phyloP scores from a whole-genome alignment of 169 alveolate genomes.

The Plasmodium blacklocki region DNA sequence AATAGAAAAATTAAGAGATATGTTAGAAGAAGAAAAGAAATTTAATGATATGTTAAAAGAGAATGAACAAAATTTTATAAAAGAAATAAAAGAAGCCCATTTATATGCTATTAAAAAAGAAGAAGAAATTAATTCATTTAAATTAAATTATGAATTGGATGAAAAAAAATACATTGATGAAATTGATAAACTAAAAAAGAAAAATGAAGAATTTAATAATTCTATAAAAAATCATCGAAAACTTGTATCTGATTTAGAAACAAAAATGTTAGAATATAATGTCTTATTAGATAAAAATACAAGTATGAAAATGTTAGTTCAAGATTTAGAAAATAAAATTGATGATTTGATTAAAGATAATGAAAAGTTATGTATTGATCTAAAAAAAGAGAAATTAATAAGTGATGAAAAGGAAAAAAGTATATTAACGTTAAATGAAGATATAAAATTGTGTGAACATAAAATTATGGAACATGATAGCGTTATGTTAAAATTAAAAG shows the following conservation, averaged over 20 bases:
- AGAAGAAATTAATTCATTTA: slow-evolving; percentile 39
- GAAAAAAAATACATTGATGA: slow-evolving; percentile 62
- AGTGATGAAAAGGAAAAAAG: slow-evolving; percentile 60
- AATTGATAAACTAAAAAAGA: slow-evolving; percentile 53
- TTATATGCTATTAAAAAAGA: slow-evolving; percentile 68
- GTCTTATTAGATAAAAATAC: slow-evolving; percentile 75
- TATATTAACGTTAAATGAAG: slow-evolving; percentile 33
- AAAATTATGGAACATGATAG: slow-evolving; percentile 39
- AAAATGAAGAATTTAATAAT: slow-evolving; percentile 66
- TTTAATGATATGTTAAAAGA: slow-evolving; percentile 71
- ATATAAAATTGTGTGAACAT: slow-evolving; percentile 32
- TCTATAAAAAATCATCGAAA: slow-evolving; percentile 47
- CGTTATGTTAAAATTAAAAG: slow-evolving; percentile 37
- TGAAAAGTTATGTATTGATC: slow-evolving; percentile 67
- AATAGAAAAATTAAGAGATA: slow-evolving; percentile 69
- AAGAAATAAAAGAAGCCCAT: slow-evolving; percentile 76
- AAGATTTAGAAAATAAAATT: slow-evolving; percentile 73
- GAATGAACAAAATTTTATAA: slow-evolving; percentile 67
- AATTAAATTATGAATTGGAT: slow-evolving; percentile 35
- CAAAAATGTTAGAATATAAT: slow-evolving; percentile 72
- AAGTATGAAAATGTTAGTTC: slow-evolving; percentile 73
- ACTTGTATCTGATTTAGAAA: slow-evolving; percentile 60
- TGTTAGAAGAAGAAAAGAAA: slow-evolving; percentile 66
- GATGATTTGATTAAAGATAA: slow-evolving; percentile 74
- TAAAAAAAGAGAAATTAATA: slow-evolving; percentile 63